These are phyloP conservation scores for Sporopachydermia lactativora DNA, from an alignment of 805 yeast species.

Conservation along the genomic window DNA sequence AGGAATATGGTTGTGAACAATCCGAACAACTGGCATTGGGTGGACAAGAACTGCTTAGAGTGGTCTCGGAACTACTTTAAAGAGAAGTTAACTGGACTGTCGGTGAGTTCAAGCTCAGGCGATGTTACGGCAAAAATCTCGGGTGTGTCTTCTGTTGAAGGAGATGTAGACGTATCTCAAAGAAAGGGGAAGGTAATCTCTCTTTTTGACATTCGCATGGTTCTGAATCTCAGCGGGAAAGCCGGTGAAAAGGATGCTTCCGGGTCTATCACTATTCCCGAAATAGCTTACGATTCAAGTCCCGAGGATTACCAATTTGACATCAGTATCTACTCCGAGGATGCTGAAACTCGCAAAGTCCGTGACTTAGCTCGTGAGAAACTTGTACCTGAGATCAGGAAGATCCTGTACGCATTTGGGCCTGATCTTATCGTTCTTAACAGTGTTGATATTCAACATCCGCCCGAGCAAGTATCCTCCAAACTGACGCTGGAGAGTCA, in stretches of 20 bases:
- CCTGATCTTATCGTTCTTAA: conserved; percentile 58
- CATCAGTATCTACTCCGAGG: conserved; percentile 43
- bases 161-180: conserved; percentile 95
- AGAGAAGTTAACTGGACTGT: conserved; percentile 39
- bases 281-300: conserved; percentile 85
- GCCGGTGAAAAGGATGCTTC: conserved; percentile 27
- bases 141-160: conserved; percentile 53
- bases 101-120: conserved; percentile 21
- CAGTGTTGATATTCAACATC: conserved; percentile 80
- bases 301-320: conserved; percentile 78
- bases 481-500: conserved; percentile 39
- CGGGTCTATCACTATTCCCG: conserved; percentile 80
- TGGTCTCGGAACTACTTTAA: conserved; percentile 78
- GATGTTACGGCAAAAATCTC: conserved; percentile 22
- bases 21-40: conserved; percentile 99
- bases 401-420: conserved; percentile 51
- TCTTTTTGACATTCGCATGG: conserved; percentile 66
- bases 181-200: conserved; percentile 94
- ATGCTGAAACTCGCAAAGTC: conserved; percentile 30
- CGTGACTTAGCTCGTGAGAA: conserved; percentile 34
- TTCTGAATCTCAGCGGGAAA: conserved; percentile 40
- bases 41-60: conserved; percentile 86
- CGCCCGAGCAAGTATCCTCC: conserved; percentile 48
- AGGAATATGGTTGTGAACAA: conserved; percentile 96
- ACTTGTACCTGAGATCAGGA: conserved; percentile 59